phyloP scores from a whole-genome alignment of 2,329 filamentous ascomycete species.

The Penicillium occitanis region DNA sequence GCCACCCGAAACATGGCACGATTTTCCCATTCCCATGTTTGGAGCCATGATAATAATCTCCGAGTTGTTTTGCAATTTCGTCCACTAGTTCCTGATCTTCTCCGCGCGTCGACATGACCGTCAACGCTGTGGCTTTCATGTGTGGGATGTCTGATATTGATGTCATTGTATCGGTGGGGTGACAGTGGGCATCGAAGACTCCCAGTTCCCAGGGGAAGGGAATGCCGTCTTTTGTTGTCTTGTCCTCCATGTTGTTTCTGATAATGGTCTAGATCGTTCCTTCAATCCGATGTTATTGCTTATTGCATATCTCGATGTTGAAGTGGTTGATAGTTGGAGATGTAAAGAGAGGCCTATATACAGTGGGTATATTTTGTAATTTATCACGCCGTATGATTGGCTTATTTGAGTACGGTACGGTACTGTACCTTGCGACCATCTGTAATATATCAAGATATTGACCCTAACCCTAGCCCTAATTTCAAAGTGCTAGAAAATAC shows the following conservation, averaged over 20 bases:
- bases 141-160: conserved; percentile 54
- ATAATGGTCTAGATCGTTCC: not conserved
- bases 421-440: not conserved
- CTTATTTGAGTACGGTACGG: not conserved
- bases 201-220: conserved; percentile 63
- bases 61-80: conserved; percentile 42
- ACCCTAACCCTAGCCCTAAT: not conserved
- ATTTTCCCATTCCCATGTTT: conserved; percentile 30
- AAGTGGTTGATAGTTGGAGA: not conserved
- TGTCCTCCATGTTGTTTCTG: not conserved
- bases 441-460: not conserved
- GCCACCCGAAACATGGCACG: conserved; percentile 65
- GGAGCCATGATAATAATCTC: not conserved
- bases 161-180: conserved; percentile 64
- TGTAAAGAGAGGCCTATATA: not conserved
- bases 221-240: conserved; percentile 16
- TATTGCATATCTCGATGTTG: not conserved
- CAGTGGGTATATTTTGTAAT: not conserved
- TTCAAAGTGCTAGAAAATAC: not conserved
- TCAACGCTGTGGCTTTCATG: conserved; percentile 60
- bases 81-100: conserved; percentile 62
- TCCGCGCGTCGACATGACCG: conserved; percentile 62
- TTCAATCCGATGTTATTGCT: not conserved
- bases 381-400: not conserved
- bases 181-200: conserved; percentile 65